phyloP scores from a whole-genome alignment of 2,329 filamentous ascomycete genomes.

The Aspergillus niger region DNA sequence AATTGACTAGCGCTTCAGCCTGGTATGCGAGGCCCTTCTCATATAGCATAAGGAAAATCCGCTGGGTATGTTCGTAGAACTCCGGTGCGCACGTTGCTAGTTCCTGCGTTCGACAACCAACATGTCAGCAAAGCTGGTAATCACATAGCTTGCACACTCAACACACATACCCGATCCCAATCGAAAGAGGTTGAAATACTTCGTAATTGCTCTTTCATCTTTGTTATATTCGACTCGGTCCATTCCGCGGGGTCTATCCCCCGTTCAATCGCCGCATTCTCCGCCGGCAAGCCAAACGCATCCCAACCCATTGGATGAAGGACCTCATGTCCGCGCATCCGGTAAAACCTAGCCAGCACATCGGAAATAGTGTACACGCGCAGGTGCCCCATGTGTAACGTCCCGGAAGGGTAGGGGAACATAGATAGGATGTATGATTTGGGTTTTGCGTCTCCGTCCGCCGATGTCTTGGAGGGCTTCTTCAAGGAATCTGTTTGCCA shows the following conservation, averaged over 20 bases:
- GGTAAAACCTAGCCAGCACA: conserved; percentile 74
- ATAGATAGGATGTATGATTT: conserved; percentile 77
- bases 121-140: conserved; percentile 14
- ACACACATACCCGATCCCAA: conserved; percentile 73
- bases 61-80: conserved; percentile 89
- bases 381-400: conserved; percentile 81
- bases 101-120: conserved; percentile 58
- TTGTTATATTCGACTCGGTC: conserved; percentile 77
- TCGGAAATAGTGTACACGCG: conserved; percentile 91
- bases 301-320: conserved; percentile 95
- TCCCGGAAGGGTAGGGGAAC: conserved; percentile 91
- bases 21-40: conserved; percentile 78
- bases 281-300: conserved; percentile 84
- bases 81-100: conserved; percentile 78
- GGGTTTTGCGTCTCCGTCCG: conserved; percentile 29
- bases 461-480: background rate
- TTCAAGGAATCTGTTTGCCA: conserved; percentile 41
- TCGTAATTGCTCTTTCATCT: conserved; percentile 80
- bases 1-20: conserved; percentile 82
- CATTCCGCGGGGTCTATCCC: conserved; percentile 75
- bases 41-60: conserved; percentile 76
- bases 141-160: background rate
- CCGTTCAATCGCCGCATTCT: conserved; percentile 85
- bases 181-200: conserved; percentile 81
- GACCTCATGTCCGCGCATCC: conserved; percentile 72